A percentile compares a stretch with the other conserved stretches of the same genome.
These are phyloP conservation scores for Lichtheimia ornata DNA, from an alignment of 371 early-diverging fungal genomes.

Conservation along the genomic window DNA sequence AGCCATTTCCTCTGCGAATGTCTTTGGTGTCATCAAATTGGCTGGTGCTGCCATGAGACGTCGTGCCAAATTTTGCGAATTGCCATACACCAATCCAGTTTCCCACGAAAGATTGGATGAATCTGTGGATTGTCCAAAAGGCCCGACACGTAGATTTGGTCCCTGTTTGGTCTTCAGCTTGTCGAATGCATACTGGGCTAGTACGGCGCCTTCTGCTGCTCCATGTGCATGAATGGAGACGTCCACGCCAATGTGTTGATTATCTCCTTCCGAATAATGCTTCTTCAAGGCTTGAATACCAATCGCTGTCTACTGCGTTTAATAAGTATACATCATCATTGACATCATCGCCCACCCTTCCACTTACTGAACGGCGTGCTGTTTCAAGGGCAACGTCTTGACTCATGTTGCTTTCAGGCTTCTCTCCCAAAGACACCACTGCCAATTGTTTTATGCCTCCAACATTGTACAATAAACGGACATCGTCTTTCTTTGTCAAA, in stretches of 20 bases:
- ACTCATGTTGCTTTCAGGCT: slow-evolving; percentile 11
- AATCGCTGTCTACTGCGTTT: slow-evolving; percentile 52
- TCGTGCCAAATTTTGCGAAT: slow-evolving; percentile 93
- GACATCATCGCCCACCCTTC: neutral
- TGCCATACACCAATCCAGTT: slow-evolving; percentile 70
- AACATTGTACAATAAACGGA: slow-evolving; percentile 52
- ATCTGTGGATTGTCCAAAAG: slow-evolving; percentile 19
- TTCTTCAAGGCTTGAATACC: slow-evolving; percentile 69
- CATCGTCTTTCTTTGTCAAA: slow-evolving; percentile 58
- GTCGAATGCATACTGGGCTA: slow-evolving; percentile 70
- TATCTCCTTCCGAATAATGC: slow-evolving; percentile 39
- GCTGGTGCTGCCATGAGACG: slow-evolving; percentile 92
- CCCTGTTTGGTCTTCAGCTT: slow-evolving; percentile 56
- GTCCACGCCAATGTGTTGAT: slow-evolving; percentile 60
- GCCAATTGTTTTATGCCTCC: slow-evolving; percentile 67
- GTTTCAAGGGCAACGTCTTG: neutral
- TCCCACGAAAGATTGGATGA: slow-evolving; percentile 49
- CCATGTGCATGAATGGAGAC: slow-evolving; percentile 56
- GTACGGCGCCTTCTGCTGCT: slow-evolving; percentile 76
- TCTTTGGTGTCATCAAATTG: slow-evolving; percentile 93
- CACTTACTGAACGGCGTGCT: slow-evolving; percentile 8
- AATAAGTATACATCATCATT: neutral
- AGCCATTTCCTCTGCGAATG: slow-evolving; percentile 73
- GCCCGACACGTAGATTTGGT: slow-evolving; percentile 17
- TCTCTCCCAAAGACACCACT: slow-evolving; percentile 73